Percentiles rank a stretch among this genome's conserved stretches.
These are phyloP conservation scores for Olyra latifolia DNA, from an alignment of 176 grass and related monocot species.

Conservation along the genomic window DNA sequence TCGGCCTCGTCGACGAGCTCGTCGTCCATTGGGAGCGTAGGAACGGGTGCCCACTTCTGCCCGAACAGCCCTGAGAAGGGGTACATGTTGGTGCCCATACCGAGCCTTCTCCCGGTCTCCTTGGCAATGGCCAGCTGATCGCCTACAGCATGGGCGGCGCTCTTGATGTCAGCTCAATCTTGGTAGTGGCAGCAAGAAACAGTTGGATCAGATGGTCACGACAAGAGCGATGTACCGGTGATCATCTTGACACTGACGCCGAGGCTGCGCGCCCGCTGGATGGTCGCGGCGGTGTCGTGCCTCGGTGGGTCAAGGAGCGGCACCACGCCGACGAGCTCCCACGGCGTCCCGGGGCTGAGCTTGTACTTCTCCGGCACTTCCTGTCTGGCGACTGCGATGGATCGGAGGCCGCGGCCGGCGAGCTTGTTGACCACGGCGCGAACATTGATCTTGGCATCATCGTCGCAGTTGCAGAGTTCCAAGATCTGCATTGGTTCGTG, in stretches of 20 bases:
- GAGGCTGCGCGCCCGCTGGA: conserved; percentile 70
- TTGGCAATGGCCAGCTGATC: conserved; percentile 97
- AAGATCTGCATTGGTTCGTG: no score
- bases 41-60: conserved; percentile 57
- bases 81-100: conserved; percentile 99
- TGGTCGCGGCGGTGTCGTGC: conserved; percentile 92
- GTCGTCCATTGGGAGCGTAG: conserved; percentile 69
- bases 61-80: conserved; percentile 84
- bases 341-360: conserved; percentile 58
- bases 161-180: no score
- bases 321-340: conserved; percentile 82
- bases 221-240: conserved; percentile 52
- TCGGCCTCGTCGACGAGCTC: conserved; percentile 91
- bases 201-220: background rate
- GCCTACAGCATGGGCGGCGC: conserved; percentile 39
- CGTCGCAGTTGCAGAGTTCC: conserved; percentile 56
- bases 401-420: conserved; percentile 80
- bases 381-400: conserved; percentile 76
- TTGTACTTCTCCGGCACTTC: conserved; percentile 74
- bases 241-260: conserved; percentile 99
- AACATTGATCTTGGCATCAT: conserved; percentile 47
- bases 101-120: conserved; percentile 92
- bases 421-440: conserved; percentile 77
- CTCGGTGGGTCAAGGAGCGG: conserved; percentile 89
- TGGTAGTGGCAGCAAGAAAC: background rate